Conservation (phyloP, 345 rosid species). For the Eucalyptus curtisii region DNA sequence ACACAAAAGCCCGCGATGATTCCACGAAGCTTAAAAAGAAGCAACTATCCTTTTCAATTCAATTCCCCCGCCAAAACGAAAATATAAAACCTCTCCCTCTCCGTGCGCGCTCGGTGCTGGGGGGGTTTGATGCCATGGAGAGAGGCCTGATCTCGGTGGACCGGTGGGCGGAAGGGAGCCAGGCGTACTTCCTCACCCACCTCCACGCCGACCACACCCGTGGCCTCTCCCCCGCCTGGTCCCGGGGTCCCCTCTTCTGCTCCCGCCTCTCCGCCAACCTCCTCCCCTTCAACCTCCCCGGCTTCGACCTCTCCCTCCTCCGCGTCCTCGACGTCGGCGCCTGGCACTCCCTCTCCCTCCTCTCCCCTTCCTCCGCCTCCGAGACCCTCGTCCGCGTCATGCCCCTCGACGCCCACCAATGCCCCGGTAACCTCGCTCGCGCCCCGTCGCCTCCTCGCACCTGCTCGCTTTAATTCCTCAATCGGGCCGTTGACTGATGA, state of each 20-base stretch:
- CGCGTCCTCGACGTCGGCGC: conserved; percentile 36
- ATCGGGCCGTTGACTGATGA: not conserved
- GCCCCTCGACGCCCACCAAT: conserved; percentile 65
- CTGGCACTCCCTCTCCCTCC: conserved; percentile 46
- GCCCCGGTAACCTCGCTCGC: conserved; percentile 31
- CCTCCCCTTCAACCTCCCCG: conserved; percentile 55
- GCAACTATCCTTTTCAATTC: not conserved
- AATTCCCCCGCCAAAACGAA: not conserved
- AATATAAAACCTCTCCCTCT: not conserved
- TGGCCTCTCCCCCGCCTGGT: conserved; percentile 54
- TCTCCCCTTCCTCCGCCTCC: conserved; percentile 32
- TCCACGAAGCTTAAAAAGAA: not conserved
- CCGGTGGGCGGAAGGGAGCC: conserved; percentile 55
- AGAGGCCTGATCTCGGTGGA: conserved; percentile 66
- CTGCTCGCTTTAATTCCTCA: not conserved
- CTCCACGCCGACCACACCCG: conserved; percentile 65
- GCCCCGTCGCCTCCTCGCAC: not conserved
- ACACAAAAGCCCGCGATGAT: not conserved
- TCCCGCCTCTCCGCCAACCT: conserved; percentile 64
- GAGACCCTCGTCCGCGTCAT: conserved; percentile 24
- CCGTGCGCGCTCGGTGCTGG: not conserved
- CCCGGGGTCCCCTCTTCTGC: conserved; percentile 58
- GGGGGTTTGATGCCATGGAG: conserved; percentile 25
- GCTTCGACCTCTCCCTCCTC: conserved; percentile 51
- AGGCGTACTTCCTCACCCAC: conserved; percentile 68